Percentiles rank a stretch among this genome's conserved stretches.
Conservation (phyloP, 805 yeast genomes). For the Kodamaea lidongshanica region DNA sequence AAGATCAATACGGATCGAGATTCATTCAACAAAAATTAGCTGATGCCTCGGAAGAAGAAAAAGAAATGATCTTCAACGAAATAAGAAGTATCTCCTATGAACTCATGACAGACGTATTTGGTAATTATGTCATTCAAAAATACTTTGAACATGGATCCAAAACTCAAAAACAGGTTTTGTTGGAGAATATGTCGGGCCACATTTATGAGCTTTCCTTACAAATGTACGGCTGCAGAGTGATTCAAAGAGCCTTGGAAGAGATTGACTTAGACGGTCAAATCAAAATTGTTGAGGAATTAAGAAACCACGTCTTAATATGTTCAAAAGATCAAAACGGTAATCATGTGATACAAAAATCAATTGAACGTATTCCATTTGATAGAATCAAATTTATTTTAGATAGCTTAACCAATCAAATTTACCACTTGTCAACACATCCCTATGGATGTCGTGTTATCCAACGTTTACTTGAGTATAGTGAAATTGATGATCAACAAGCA, state of each 20-base stretch:
- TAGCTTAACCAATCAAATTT: slow-evolving; percentile 63
- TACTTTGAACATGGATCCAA: slow-evolving; percentile 77
- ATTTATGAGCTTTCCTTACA: slow-evolving; percentile 75
- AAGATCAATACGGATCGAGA: slow-evolving; percentile 96
- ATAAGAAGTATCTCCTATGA: slow-evolving; percentile 68
- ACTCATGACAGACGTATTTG: slow-evolving; percentile 93
- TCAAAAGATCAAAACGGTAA: slow-evolving; percentile 94
- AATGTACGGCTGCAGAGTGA: slow-evolving; percentile 97
- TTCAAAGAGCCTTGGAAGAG: slow-evolving; percentile 85
- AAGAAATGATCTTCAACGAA: slow-evolving; percentile 78
- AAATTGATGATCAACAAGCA: slow-evolving; percentile 53
- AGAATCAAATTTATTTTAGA: slow-evolving; percentile 66
- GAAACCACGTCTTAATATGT: slow-evolving; percentile 51
- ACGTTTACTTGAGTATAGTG: slow-evolving; percentile 77
- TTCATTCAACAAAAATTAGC: slow-evolving; percentile 88
- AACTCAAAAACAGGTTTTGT: slow-evolving; percentile 62
- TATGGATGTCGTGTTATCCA: slow-evolving; percentile 98
- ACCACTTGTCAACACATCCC: slow-evolving; percentile 87
- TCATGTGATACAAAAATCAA: slow-evolving; percentile 93
- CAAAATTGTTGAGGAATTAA: slow-evolving; percentile 63
- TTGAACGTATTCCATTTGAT: slow-evolving; percentile 75
- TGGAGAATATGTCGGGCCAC: slow-evolving; percentile 67
- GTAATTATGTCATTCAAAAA: slow-evolving; percentile 94
- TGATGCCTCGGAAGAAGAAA: slow-evolving; percentile 57
- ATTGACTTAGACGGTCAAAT: slow-evolving; percentile 60